Percentiles rank a stretch among this genome's conserved stretches.
These are phyloP conservation scores for Wallacemonas sp. DNA, from an alignment of 208 protist species.

Conservation along the genomic window DNA sequence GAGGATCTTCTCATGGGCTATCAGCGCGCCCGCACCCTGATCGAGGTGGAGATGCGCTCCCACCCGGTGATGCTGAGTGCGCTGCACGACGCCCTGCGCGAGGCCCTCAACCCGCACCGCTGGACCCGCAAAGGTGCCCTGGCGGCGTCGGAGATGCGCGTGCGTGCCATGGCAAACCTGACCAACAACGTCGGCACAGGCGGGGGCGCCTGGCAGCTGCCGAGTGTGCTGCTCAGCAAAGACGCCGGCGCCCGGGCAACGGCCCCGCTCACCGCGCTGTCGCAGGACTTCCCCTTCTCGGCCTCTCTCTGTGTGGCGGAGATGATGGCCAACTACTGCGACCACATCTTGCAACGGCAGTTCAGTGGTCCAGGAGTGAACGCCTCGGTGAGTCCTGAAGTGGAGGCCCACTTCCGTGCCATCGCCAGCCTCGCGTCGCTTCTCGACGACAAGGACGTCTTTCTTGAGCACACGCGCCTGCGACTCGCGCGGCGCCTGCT, in stretches of 20 bases:
- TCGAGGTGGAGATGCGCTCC: conserved; percentile 35
- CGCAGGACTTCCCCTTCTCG: conserved; percentile 15
- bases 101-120: conserved; percentile 44
- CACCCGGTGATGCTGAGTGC: conserved; percentile 39
- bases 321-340: conserved; percentile 54
- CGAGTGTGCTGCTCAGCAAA: conserved; percentile 50
- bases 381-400: conserved; percentile 17
- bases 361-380: conserved; percentile 6
- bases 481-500: conserved; percentile 55
- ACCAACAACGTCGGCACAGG: conserved; percentile 4
- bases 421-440: conserved; percentile 42
- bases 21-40: conserved; percentile 35
- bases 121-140: conserved; percentile 42
- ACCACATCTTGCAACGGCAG: conserved; percentile 33
- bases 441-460: conserved; percentile 67
- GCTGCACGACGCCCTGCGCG: conserved; percentile 47
- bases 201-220: conserved; percentile 21
- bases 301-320: conserved; percentile 33
- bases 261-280: conserved; percentile 30
- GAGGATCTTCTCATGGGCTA: conserved; percentile 26
- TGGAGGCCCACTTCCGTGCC: conserved; percentile 19
- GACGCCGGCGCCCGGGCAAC: conserved; percentile 38
- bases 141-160: conserved; percentile 26
- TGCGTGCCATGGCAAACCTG: conserved; percentile 21
- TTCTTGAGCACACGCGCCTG: conserved; percentile 56